phyloP scores from a whole-genome alignment of 352 stramenopile genomes.

The Phytophthora fragariaefolia region DNA sequence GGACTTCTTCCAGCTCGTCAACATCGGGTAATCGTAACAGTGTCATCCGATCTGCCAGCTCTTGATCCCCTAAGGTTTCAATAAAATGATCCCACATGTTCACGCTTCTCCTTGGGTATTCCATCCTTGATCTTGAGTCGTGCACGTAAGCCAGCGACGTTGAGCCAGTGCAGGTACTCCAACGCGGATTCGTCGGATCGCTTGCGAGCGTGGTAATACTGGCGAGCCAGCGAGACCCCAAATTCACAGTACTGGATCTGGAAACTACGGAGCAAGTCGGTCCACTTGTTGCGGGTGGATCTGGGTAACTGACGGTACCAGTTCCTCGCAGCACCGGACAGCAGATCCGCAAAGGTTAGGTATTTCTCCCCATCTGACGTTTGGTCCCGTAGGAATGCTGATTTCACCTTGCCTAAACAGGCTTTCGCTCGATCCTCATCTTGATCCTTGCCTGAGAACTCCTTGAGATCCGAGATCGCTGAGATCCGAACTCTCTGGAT shows the following conservation, averaged over 20 bases:
- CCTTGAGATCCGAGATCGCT: conserved; percentile 12
- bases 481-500: neutral
- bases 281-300: neutral
- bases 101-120: neutral
- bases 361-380: conserved; percentile 1
- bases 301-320: neutral
- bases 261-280: neutral
- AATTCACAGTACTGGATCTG: neutral
- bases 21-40: neutral
- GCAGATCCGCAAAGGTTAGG: conserved; percentile 4
- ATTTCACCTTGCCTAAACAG: conserved; percentile 2
- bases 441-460: conserved; percentile 7
- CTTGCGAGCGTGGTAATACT: conserved; percentile 1
- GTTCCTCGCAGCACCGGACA: conserved; percentile 1
- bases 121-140: neutral
- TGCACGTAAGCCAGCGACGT: neutral
- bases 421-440: conserved; percentile 1
- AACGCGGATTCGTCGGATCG: neutral
- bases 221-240: neutral
- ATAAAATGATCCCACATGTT: neutral
- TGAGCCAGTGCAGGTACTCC: neutral
- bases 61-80: neutral
- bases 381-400: neutral
- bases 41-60: neutral
- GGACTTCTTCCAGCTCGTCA: neutral